These are phyloP conservation scores for Podospora pseudopauciseta DNA, from an alignment of 495 filamentous ascomycete species.

Conservation along the genomic window DNA sequence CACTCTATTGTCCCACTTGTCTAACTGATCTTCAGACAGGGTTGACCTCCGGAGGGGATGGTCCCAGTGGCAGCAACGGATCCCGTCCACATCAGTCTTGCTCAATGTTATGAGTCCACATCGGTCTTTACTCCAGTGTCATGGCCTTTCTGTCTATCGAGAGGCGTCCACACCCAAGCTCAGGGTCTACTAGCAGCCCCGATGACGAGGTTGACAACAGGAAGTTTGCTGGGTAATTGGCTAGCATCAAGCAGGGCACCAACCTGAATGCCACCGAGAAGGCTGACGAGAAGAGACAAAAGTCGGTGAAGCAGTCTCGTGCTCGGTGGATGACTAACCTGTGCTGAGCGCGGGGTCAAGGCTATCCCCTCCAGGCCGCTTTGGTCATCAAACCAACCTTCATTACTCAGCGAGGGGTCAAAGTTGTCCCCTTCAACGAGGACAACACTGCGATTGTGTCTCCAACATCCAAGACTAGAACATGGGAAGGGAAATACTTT, in stretches of 20 bases:
- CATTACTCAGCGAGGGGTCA: conserved; percentile 2
- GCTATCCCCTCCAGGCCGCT: background rate
- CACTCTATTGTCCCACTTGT: background rate
- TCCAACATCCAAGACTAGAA: background rate
- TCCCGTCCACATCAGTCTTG: background rate
- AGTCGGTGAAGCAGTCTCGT: conserved; percentile 54
- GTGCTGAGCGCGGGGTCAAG: background rate
- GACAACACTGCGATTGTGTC: background rate
- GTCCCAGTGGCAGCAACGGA: background rate
- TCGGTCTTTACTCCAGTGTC: too few species aligned
- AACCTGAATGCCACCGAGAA: conserved; percentile 53
- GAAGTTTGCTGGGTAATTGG: conserved; percentile 69
- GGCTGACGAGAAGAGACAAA: conserved; percentile 57
- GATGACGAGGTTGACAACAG: conserved; percentile 61
- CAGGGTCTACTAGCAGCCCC: conserved; percentile 23
- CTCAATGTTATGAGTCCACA: too few species aligned
- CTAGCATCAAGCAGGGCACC: conserved; percentile 61
- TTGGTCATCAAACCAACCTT: too few species aligned
- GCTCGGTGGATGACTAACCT: conserved; percentile 21
- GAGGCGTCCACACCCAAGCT: too few species aligned
- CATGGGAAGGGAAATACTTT: background rate
- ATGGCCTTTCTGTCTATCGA: too few species aligned
- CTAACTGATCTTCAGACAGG: background rate
- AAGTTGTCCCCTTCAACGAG: background rate
- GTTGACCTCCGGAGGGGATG: background rate